Evolutionary conservation across 2,329 filamentous ascomycete genomes (phyloP).

Genomic region (Dothidotthia symphoricarpi): DNA sequence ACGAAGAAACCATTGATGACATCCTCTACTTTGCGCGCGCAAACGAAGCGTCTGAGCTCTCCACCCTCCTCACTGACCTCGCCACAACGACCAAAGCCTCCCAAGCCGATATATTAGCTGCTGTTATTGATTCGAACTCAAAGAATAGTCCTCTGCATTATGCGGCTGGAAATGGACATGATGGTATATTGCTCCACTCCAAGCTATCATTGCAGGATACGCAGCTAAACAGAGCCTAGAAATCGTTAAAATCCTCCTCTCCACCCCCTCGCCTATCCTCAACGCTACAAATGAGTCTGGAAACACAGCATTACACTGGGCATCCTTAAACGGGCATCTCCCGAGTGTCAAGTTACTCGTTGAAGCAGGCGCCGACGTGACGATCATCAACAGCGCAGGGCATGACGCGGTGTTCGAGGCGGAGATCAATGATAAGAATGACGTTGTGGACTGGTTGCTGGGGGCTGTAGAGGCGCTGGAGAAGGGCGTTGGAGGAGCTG

Average conservation of each 20-base stretch:
- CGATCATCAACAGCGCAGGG: constrained; percentile 76
- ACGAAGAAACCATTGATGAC: constrained; percentile 82
- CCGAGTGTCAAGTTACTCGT: constrained; percentile 75
- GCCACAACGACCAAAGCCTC: constrained; percentile 60
- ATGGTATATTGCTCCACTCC: constrained; percentile 53
- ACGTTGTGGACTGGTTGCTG: constrained; percentile 50
- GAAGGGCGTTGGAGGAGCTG: constrained; percentile 38
- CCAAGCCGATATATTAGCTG: constrained; percentile 62
- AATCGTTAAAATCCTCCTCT: constrained; percentile 42
- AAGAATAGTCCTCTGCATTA: constrained; percentile 84
- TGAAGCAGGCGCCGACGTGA: constrained; percentile 72
- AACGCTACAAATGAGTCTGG: constrained; percentile 75
- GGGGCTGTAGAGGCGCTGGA: constrained; percentile 47
- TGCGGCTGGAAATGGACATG: constrained; percentile 85
- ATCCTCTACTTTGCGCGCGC: constrained; percentile 81
- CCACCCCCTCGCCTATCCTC: constrained; percentile 49
- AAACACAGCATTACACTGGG: constrained; percentile 94
- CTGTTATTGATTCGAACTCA: constrained; percentile 70
- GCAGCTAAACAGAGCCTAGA: constrained; percentile 30
- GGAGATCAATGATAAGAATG: constrained; percentile 50
- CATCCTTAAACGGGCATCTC: constrained; percentile 83
- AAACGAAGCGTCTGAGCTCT: constrained; percentile 71
- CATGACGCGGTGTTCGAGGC: constrained; percentile 60
- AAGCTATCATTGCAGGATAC: neutral
- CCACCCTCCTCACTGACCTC: constrained; percentile 58